Evolutionary conservation across 305 asterid genomes (phyloP).

Genomic region (Rubia peregrina): DNA sequence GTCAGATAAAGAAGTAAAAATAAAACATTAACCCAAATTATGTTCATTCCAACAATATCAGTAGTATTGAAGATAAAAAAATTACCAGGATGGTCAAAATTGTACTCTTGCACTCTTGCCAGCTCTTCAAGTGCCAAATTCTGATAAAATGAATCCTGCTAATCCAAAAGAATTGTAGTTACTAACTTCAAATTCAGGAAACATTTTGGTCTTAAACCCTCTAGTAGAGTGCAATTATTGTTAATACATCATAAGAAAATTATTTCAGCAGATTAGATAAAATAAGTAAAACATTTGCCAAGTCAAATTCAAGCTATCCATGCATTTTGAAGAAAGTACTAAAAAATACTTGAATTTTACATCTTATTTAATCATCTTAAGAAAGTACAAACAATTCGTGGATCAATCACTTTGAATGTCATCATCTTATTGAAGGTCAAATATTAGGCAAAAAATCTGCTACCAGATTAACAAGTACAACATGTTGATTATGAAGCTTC

Average conservation of each 20-base stretch:
- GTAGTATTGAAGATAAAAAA: conserved; percentile 8
- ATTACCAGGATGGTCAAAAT: conserved; percentile 98
- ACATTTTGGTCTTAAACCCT: neutral
- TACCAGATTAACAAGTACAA: conserved; percentile 96
- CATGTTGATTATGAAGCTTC: conserved; percentile 97
- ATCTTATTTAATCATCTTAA: neutral
- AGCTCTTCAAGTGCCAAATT: conserved; percentile 74
- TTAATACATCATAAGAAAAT: neutral
- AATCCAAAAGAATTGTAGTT: conserved; percentile 17
- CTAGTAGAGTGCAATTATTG: neutral
- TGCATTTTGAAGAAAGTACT: neutral
- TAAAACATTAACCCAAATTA: conserved; percentile 16
- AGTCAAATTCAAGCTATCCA: neutral
- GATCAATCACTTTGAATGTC: neutral
- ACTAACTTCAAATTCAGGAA: conserved; percentile 11
- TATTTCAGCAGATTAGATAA: neutral
- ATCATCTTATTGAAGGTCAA: neutral
- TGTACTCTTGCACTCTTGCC: conserved; percentile 82
- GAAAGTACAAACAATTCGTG: neutral
- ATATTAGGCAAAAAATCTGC: neutral
- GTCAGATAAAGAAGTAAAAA: conserved; percentile 18
- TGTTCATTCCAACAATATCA: neutral
- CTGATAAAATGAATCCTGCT: conserved; percentile 91
- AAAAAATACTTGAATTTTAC: neutral
- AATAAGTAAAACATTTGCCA: neutral